Base-by-base conservation (phyloP, 257 asterid species). In the Solanum chilense region DNA sequence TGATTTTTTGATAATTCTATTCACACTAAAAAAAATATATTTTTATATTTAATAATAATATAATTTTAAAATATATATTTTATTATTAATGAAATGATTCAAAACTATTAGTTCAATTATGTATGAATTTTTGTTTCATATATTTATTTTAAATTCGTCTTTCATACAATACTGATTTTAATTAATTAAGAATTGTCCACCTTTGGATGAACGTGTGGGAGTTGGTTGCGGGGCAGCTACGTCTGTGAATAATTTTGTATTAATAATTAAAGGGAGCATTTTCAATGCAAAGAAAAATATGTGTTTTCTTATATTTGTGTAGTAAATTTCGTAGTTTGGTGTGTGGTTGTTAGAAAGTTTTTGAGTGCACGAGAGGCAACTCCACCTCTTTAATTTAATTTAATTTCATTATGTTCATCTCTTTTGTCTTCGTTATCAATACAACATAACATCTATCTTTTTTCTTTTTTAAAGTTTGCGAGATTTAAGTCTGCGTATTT, bases 351-450 rank as follows among this genome's bases (percentile, higher is more conserved):
- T 82, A 87, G 20, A 42, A 80, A 85, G 66, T 31, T 44, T 87
- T 92, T 87, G 92, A 90, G 92, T 90, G 92, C 93, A 89, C 88
- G 90, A 90, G 88, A 84, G 90, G 91, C 83, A 87, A 89, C 87
- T 86, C 58, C 88, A 87, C 45, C 33, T 49, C 37, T 86, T 74
- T 86, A 81, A 81, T 47, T 27, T 9, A 44, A 13, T 82, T 47
- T 9, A 44, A 21, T 82, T 52, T 29, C 20, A 27, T 82, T 82
- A 10, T 25, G 12, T 29, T 60, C 20, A 29, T 41, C 49, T 13
- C 35, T 31, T 58, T 80, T 64, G 77, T 33, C 75, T 86, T 88
- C 76, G 29, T 37, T 9, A 29, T 56, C 23, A 42, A 39, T 75
- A 12, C 68, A 13, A 80, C 35, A 42, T 44, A 49, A 77, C 12